Evolutionary conservation across 1,284 basidiomycete genomes (phyloP), one percentile per base, ranked within the genome.

Genomic region (Leccinum colubrinum): DNA sequence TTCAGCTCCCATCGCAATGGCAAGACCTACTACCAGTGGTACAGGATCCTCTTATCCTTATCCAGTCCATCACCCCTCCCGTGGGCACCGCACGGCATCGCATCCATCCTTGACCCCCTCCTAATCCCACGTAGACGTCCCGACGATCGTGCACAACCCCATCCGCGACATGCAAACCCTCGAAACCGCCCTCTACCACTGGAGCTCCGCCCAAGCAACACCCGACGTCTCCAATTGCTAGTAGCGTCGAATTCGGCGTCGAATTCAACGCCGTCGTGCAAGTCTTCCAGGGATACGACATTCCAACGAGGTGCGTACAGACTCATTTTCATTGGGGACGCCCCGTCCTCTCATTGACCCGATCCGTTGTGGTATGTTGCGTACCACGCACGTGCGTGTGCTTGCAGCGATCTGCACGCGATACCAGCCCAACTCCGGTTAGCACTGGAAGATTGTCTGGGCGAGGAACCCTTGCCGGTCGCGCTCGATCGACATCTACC

Each of bases 221-320:
- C 94, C 97, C 17, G 80, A 94, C 72, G 95, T 98, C 67, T 95
- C 93, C 79, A 90, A 97, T 74, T 86, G 94, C 61, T 99, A 96
- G 25, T 25, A 25, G 25, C 73, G 93, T 99, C 59, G 85, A 88
- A 65, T 84, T 98, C 15, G 95, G 95, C 41, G 93, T 94, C 71
- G 90, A 96, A 68, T 97, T 98, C 80, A 95, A 97, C 76, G 81
- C 84, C 2, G 91, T 91, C 57, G 86, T 95, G 39, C 82, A 81
- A 39, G 93, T 95, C 0, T 98, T 98, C 73, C 82, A 85, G 27
- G 80, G 83, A 57, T 87, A 91, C 67, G 83, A 86, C 27, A 94
- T 99, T 68, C 86, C 91, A 65, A 87, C 95, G 73, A 88, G 83
- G 95, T 95, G 65, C 73, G 39, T 41, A 41, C 6, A n/a, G 7